Conservation (phyloP, 2,329 filamentous ascomycete species). For the Chaetomiaceae sp. region DNA sequence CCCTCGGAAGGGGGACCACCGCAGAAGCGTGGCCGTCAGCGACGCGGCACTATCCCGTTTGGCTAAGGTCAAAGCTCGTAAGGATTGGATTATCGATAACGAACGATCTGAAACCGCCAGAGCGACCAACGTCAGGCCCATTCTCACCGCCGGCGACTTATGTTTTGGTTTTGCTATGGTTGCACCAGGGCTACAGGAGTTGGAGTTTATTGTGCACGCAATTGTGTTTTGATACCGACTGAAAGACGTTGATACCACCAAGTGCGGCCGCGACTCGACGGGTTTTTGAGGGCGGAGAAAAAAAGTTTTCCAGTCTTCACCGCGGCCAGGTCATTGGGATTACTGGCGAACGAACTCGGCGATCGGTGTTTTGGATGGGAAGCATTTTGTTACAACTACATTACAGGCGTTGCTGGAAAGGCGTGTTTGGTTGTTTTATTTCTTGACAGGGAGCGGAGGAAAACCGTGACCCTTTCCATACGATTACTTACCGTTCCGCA, state of each 20-base stretch:
- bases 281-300: constrained; percentile 10
- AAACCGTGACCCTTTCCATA: neutral
- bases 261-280: constrained; percentile 12
- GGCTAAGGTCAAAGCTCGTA: no score
- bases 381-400: constrained; percentile 12
- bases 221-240: constrained; percentile 7
- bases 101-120: neutral
- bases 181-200: constrained; percentile 6
- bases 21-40: no score
- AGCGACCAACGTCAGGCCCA: neutral
- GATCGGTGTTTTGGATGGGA: constrained; percentile 7
- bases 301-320: neutral
- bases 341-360: constrained; percentile 2
- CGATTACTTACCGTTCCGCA: neutral
- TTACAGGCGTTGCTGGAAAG: constrained; percentile 9
- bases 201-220: constrained; percentile 5
- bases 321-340: constrained; percentile 4
- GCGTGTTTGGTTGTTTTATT: constrained; percentile 1
- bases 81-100: neutral
- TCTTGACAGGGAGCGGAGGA: neutral
- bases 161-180: constrained; percentile 1
- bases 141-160: neutral
- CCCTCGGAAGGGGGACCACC: no score
- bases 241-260: constrained; percentile 20
- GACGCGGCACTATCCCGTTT: no score